Evolutionary conservation across 129 eudicot species (phyloP).

Genomic region (Calendula officinalis): DNA sequence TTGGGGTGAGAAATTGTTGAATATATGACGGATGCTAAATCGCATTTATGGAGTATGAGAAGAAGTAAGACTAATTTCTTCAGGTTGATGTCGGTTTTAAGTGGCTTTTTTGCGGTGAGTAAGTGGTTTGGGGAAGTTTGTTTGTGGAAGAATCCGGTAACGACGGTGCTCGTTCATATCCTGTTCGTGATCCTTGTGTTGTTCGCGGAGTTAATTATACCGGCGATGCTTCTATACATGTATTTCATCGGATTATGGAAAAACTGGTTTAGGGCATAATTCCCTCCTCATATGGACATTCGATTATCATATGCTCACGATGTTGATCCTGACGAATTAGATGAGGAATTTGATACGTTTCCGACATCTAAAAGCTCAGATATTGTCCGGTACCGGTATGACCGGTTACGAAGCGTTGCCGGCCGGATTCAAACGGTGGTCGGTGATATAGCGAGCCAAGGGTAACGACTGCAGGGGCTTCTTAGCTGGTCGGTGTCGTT

Average conservation of each 20-base stretch:
- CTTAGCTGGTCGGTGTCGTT: constrained; percentile 72
- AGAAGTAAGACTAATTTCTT: too few species aligned
- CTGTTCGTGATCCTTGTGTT: constrained; percentile 53
- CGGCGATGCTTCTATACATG: constrained; percentile 65
- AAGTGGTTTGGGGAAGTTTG: too few species aligned
- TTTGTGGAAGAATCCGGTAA: too few species aligned
- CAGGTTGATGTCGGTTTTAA: too few species aligned
- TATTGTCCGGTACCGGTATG: constrained; percentile 59
- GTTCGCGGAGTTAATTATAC: constrained; percentile 65
- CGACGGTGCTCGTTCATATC: constrained; percentile 55
- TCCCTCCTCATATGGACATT: constrained; percentile 78
- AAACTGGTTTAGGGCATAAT: constrained; percentile 46
- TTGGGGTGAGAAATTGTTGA: constrained; percentile 62
- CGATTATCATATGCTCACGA: constrained; percentile 56
- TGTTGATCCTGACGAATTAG: constrained; percentile 53
- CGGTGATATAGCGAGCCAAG: constrained; percentile 70
- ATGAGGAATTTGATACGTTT: constrained; percentile 78
- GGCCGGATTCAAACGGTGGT: constrained; percentile 68
- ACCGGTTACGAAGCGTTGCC: constrained; percentile 63
- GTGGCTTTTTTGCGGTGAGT: too few species aligned
- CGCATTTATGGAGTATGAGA: constrained; percentile 85
- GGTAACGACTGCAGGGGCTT: constrained; percentile 69
- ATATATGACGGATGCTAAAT: constrained; percentile 72
- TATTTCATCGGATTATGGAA: constrained; percentile 67
- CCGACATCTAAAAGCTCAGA: constrained; percentile 52